These are phyloP conservation scores for Vickermania spadyakhi DNA, from an alignment of 208 protist genomes.

Conservation along the genomic window DNA sequence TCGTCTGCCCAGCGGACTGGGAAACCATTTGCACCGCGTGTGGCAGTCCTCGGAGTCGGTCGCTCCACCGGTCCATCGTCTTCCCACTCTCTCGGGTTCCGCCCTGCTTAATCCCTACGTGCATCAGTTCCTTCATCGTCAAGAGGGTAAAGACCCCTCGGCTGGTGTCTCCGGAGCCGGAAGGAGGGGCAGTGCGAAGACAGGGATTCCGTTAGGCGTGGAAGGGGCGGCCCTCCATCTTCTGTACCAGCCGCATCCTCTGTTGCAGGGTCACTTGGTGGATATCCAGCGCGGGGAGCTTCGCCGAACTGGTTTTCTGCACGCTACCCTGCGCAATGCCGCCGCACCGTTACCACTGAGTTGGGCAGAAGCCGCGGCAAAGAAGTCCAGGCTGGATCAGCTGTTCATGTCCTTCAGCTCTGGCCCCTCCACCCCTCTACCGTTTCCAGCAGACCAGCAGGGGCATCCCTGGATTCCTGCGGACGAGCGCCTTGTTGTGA, in stretches of 20 bases:
- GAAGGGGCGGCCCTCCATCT: neutral
- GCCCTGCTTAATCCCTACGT: neutral
- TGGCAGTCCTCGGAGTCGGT: neutral
- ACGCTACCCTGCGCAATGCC: constrained; percentile 7
- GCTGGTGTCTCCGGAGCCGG: neutral
- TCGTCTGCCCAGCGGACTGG: constrained; percentile 36
- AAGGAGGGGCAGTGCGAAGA: no score
- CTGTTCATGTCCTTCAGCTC: constrained; percentile 11
- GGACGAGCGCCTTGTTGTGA: constrained; percentile 13
- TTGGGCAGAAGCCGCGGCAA: constrained; percentile 9
- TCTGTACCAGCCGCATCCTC: neutral
- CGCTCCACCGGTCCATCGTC: neutral
- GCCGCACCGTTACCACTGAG: constrained; percentile 8
- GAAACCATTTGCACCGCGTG: constrained; percentile 7
- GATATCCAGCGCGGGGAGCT: constrained; percentile 6
- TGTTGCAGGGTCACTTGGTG: neutral
- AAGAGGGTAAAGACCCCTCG: neutral
- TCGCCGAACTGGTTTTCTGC: constrained; percentile 10
- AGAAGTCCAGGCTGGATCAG: constrained; percentile 10
- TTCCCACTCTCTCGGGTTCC: neutral
- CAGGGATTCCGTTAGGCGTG: no score
- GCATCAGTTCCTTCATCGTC: neutral
- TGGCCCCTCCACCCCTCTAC: neutral
- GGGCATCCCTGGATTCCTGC: constrained; percentile 23
- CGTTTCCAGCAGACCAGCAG: neutral